Conservation (phyloP, 805 yeast species). For the Soucietia sequanensis region DNA sequence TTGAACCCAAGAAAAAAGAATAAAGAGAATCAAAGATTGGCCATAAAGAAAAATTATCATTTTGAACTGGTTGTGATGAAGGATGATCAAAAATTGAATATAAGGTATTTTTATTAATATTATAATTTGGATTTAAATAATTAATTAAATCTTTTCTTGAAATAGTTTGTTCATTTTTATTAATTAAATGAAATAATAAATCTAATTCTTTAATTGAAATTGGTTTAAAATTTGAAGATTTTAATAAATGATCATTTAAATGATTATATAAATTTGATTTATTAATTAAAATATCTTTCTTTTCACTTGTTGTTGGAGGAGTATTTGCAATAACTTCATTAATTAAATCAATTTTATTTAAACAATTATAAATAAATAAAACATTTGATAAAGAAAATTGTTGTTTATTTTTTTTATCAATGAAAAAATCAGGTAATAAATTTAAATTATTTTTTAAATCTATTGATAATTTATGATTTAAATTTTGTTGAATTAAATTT, state of each 20-base stretch:
- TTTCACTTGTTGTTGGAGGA: constrained; percentile 42
- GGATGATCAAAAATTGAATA: constrained; percentile 42
- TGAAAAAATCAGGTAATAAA: constrained; percentile 36
- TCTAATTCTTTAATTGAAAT: constrained; percentile 39
- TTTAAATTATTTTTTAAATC: constrained; percentile 35
- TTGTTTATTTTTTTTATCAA: too few species aligned
- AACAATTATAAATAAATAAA: constrained; percentile 38
- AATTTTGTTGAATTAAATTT: constrained; percentile 32
- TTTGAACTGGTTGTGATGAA: constrained; percentile 33
- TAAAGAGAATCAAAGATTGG: constrained; percentile 69
- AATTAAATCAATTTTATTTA: constrained; percentile 41
- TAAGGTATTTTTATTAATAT: constrained; percentile 34
- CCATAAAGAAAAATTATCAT: constrained; percentile 44
- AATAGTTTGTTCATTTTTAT: constrained; percentile 37
- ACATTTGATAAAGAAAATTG: constrained; percentile 38
- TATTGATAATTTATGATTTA: constrained; percentile 40
- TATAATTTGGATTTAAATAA: constrained; percentile 57
- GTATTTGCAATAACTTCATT: constrained; percentile 47
- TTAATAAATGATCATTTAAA: constrained; percentile 43
- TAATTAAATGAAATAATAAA: constrained; percentile 39
- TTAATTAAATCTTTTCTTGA: constrained; percentile 42
- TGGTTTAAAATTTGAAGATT: constrained; percentile 43
- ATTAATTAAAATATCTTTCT: constrained; percentile 40
- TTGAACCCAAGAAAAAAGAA: constrained; percentile 85
- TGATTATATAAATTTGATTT: constrained; percentile 40